Conservation (phyloP, 768 basidiomycete genomes). For the Chiua virens region DNA sequence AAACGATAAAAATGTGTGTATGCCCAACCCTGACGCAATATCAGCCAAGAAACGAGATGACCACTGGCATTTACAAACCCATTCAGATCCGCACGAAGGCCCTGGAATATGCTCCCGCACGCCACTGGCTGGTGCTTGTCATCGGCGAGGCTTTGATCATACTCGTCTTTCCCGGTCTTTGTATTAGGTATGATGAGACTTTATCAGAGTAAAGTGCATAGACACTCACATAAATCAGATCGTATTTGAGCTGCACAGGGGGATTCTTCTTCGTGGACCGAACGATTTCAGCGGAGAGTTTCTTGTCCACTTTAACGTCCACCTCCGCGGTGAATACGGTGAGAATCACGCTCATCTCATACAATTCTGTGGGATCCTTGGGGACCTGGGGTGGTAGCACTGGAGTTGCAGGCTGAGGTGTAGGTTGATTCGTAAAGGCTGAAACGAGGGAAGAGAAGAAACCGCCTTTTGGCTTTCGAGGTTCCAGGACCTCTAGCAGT, state of each 20-base stretch:
- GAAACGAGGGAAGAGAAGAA: slow-evolving; percentile 47
- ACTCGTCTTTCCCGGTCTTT: slow-evolving; percentile 81
- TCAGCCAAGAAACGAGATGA: slow-evolving; percentile 6
- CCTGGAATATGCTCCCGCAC: slow-evolving; percentile 83
- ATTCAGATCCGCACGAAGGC: slow-evolving; percentile 82
- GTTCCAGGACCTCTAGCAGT: slow-evolving; percentile 31
- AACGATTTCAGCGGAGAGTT: slow-evolving; percentile 69
- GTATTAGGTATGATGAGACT: slow-evolving; percentile 16
- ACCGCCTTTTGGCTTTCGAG: slow-evolving; percentile 34
- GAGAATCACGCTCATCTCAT: slow-evolving; percentile 28
- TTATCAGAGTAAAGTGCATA: not conserved
- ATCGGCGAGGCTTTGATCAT: slow-evolving; percentile 69
- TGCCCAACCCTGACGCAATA: slow-evolving; percentile 50
- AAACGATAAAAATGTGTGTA: slow-evolving; percentile 82
- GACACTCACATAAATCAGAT: slow-evolving; percentile 68
- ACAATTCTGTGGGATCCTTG: slow-evolving; percentile 26
- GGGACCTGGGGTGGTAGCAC: slow-evolving; percentile 9
- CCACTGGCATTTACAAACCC: slow-evolving; percentile 48
- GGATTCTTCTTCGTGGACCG: slow-evolving; percentile 96
- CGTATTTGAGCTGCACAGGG: slow-evolving; percentile 69
- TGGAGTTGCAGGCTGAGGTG: slow-evolving; percentile 11
- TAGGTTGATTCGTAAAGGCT: slow-evolving; percentile 20
- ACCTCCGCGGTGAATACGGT: slow-evolving; percentile 42
- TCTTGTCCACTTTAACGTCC: slow-evolving; percentile 62
- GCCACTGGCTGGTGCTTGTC: slow-evolving; percentile 56